Base-by-base conservation (phyloP, 2,329 filamentous ascomycete genomes). In the Sclerotinia subarctica region DNA sequence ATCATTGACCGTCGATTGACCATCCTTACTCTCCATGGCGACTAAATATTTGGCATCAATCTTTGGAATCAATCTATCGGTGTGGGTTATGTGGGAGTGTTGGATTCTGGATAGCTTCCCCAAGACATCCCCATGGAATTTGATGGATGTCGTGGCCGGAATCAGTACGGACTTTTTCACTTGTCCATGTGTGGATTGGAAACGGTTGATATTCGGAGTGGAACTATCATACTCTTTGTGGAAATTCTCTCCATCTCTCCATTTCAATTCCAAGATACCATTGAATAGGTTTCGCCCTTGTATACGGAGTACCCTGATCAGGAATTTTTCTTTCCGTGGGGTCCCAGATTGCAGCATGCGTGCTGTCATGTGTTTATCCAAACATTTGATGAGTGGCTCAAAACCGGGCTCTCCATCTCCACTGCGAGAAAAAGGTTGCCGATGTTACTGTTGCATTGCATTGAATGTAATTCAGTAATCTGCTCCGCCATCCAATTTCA, bases 171-270 rank as follows among this genome's bases (percentile, higher is more conserved):
- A 57, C 21, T 42, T 38, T 15, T 24, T 21, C 35, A 19, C 32
- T 38, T 59, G 38, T 15, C 38, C 38, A 42, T 42, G 38, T 15
- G 38, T 32, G 38, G 56, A 26, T 32, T 32, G 56, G 44, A 59
- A 26, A 24, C 38, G 57, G 57, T 44, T 59, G 57, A 59, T 59
- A 29, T 44, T 59, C n/a, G 57, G 57, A 59, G 32, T 13, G 21
- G 21, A 38, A 38, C 21, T n/a, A 38, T 29, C 35, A 35, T 35
- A 38, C 53, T 57, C 52, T 35, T 54, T 32, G 52, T 54, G 29
- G 52, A 54, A 54, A 32, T 32, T 15, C 21, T 54, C 21, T 53
- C 26, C 51, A 53, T 53, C 51, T 54, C 52, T 17, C 19, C 19
- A 54, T 35, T 35, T 29, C 52, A 15, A 54, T 11, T 21, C 11